Conservation (phyloP, 371 early-diverging fungal species). For the Mucor plumbeus region DNA sequence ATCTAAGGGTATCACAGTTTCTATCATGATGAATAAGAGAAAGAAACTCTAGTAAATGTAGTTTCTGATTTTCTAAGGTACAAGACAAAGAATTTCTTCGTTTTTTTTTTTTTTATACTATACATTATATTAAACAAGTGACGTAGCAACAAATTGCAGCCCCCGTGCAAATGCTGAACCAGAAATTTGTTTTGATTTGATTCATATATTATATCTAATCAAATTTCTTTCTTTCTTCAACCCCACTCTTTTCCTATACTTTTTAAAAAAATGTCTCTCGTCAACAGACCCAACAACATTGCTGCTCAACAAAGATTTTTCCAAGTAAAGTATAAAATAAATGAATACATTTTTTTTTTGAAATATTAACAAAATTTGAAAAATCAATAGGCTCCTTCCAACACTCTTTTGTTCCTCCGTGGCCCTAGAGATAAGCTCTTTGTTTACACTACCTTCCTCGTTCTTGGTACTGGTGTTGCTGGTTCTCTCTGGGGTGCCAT, state of each 20-base stretch:
- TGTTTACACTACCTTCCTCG: slow-evolving; percentile 52
- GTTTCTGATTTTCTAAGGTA: neutral
- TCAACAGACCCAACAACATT: slow-evolving; percentile 69
- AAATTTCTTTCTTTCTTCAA: slow-evolving; percentile 8
- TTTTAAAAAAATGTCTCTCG: slow-evolving; percentile 48
- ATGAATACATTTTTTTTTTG: slow-evolving; percentile 4
- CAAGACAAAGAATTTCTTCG: neutral
- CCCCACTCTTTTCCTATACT: slow-evolving; percentile 17
- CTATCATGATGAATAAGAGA: neutral
- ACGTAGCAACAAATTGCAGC: slow-evolving; percentile 1
- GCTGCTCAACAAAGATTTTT: slow-evolving; percentile 72
- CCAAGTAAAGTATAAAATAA: slow-evolving; percentile 56
- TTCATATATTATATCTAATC: neutral
- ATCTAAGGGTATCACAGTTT: slow-evolving; percentile 1
- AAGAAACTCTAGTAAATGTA: neutral
- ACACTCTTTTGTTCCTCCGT: slow-evolving; percentile 55
- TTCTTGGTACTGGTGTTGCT: slow-evolving; percentile 49
- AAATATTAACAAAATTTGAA: neutral
- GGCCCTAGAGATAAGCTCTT: slow-evolving; percentile 68
- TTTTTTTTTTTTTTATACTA: neutral
- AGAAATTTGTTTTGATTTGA: slow-evolving; percentile 9
- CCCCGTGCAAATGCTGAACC: neutral
- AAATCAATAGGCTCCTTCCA: slow-evolving; percentile 50
- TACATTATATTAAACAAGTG: slow-evolving; percentile 6
- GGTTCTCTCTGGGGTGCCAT: slow-evolving; percentile 58